Percentiles rank a stretch among this genome's conserved stretches.
phyloP scores from a whole-genome alignment of 306 rosid genomes.

The Bauhinia variegata region DNA sequence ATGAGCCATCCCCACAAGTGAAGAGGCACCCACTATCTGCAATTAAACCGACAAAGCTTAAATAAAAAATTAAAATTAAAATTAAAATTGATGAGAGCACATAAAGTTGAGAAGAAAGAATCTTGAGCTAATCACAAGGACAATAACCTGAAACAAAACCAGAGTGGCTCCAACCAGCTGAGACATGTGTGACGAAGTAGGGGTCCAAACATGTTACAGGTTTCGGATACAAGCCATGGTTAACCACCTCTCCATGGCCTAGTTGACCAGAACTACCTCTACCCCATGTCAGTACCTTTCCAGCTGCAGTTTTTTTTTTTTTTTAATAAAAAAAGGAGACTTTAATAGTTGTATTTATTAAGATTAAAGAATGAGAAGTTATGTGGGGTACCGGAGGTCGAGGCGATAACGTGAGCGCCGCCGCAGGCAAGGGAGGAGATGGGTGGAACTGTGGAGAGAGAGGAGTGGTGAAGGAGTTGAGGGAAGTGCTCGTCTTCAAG shows the following conservation, averaged over 20 bases:
- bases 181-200: constrained; percentile 55
- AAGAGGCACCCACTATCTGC: constrained; percentile 63
- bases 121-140: not conserved
- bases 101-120: not conserved
- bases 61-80: constrained; percentile 10
- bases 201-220: constrained; percentile 54
- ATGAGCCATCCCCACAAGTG: constrained; percentile 89
- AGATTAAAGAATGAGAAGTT: not conserved
- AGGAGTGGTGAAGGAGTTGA: constrained; percentile 54
- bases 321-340: too few relatives aligned
- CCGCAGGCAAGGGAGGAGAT: constrained; percentile 75
- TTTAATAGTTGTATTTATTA: too few relatives aligned
- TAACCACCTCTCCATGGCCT: constrained; percentile 65
- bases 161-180: constrained; percentile 98
- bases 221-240: constrained; percentile 55
- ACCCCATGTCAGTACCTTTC: constrained; percentile 85
- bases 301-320: constrained; percentile 44
- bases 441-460: constrained; percentile 44
- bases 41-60: constrained; percentile 32
- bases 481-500: constrained; percentile 70
- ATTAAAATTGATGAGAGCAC: constrained; percentile 10
- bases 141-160: constrained; percentile 86
- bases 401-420: constrained; percentile 83
- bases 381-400: constrained; percentile 56
- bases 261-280: constrained; percentile 86